Percentiles rank a stretch among this genome's conserved stretches.
These are phyloP conservation scores for Barnettozyma wickerhamii DNA, from an alignment of 805 yeast species.

Conservation along the genomic window DNA sequence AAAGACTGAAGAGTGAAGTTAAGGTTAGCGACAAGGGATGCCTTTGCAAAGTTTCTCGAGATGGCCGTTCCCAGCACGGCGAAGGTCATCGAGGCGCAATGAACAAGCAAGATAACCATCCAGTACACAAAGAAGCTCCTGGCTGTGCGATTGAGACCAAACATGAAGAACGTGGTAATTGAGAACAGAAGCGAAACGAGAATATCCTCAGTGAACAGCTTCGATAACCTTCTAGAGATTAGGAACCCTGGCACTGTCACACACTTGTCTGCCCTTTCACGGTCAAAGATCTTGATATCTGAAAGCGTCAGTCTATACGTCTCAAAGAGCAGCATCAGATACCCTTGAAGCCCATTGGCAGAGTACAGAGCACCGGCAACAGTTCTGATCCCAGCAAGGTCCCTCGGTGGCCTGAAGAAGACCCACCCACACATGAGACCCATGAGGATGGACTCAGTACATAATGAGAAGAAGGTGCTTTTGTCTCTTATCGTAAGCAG, in stretches of 20 bases:
- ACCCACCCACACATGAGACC: constrained; percentile 63
- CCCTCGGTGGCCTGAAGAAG: constrained; percentile 57
- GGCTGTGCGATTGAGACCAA: constrained; percentile 54
- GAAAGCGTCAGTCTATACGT: constrained; percentile 50
- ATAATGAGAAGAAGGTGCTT: constrained; percentile 30
- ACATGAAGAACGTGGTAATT: constrained; percentile 68
- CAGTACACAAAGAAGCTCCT: constrained; percentile 56
- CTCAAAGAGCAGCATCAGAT: constrained; percentile 53
- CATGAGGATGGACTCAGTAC: constrained; percentile 20
- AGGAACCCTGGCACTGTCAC: constrained; percentile 66
- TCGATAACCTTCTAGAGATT: constrained; percentile 62
- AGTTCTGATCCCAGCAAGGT: constrained; percentile 62
- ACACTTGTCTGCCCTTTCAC: constrained; percentile 69
- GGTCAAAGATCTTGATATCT: constrained; percentile 56
- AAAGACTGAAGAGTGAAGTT: constrained; percentile 52
- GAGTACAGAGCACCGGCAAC: constrained; percentile 47
- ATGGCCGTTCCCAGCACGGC: constrained; percentile 38
- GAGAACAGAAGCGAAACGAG: constrained; percentile 57
- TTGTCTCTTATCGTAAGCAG: constrained; percentile 43
- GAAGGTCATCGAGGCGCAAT: constrained; percentile 51
- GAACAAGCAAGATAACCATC: constrained; percentile 51
- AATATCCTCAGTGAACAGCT: constrained; percentile 66
- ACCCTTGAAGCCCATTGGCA: constrained; percentile 50
- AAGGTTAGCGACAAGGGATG: constrained; percentile 21
- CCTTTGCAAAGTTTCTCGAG: constrained; percentile 24